These are phyloP conservation scores for Colletotrichum sp. DNA, from an alignment of 2,329 filamentous ascomycete species.

Conservation along the genomic window DNA sequence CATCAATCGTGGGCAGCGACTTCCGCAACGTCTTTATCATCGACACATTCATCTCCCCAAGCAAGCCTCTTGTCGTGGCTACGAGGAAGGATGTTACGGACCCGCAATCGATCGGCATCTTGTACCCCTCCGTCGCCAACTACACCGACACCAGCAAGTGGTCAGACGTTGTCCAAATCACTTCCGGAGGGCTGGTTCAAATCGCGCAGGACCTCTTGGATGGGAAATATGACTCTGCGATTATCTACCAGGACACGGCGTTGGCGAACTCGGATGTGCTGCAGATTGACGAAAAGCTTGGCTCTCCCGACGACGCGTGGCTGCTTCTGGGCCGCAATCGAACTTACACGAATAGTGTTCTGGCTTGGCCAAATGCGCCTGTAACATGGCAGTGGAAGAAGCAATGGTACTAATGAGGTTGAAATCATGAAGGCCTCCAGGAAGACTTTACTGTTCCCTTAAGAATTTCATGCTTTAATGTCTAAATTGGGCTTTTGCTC, in stretches of 20 bases:
- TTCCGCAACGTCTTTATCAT: not conserved
- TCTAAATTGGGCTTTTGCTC: not conserved
- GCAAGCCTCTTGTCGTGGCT: not conserved
- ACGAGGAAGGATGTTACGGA: not conserved
- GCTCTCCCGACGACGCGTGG: not conserved
- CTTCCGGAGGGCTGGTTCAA: not conserved
- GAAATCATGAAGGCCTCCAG: not conserved
- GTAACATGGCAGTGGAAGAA: not conserved
- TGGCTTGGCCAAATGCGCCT: not conserved
- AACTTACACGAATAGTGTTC: not conserved
- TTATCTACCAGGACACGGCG: not conserved
- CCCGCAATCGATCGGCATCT: not conserved
- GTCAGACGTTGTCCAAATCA: not conserved
- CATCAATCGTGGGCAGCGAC: not conserved
- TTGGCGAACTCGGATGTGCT: not conserved
- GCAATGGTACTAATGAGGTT: not conserved
- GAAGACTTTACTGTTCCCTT: not conserved
- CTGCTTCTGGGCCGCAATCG: not conserved
- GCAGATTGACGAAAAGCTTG: not conserved
- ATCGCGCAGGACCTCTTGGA: not conserved
- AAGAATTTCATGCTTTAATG: not conserved
- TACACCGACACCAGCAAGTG: not conserved
- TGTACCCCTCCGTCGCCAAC: not conserved
- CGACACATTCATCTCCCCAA: not conserved
- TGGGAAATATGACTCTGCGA: not conserved